Conservation (phyloP, 2,329 filamentous ascomycete species). For the Penicillium nordicum region DNA sequence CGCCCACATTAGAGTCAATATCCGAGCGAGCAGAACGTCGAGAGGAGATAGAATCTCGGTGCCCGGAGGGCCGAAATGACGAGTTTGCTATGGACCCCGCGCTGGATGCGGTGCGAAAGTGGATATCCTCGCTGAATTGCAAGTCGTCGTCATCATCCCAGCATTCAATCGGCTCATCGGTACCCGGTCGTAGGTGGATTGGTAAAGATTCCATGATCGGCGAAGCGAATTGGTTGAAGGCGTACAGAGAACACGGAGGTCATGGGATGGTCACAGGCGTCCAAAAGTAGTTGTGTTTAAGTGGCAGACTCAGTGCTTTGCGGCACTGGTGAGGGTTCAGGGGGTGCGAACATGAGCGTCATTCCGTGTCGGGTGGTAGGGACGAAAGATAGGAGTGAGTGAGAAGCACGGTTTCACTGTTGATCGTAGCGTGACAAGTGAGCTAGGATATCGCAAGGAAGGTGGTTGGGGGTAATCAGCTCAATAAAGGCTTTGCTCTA, state of each 20-base stretch:
- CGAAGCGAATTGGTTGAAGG: not conserved
- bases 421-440: not conserved
- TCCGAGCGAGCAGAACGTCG: constrained; percentile 79
- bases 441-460: not conserved
- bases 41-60: constrained; percentile 76
- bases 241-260: not conserved
- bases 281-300: not conserved
- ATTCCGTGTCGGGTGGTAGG: constrained; percentile 24
- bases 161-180: constrained; percentile 43
- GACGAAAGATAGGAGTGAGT: not conserved
- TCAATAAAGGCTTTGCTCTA: not conserved
- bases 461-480: not conserved
- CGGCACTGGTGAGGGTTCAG: constrained; percentile 19
- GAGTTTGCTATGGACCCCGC: constrained; percentile 46
- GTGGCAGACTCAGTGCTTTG: constrained; percentile 21
- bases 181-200: constrained; percentile 32
- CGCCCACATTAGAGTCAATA: constrained; percentile 67
- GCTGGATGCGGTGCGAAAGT: constrained; percentile 45
- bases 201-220: constrained; percentile 40
- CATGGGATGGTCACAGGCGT: not conserved
- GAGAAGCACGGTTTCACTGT: not conserved
- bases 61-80: constrained; percentile 43
- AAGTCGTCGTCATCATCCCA: constrained; percentile 51
- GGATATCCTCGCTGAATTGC: constrained; percentile 46
- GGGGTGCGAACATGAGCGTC: constrained; percentile 23